Evolutionary conservation across 306 rosid species (phyloP).

Genomic region (Prinsepia uniflora): DNA sequence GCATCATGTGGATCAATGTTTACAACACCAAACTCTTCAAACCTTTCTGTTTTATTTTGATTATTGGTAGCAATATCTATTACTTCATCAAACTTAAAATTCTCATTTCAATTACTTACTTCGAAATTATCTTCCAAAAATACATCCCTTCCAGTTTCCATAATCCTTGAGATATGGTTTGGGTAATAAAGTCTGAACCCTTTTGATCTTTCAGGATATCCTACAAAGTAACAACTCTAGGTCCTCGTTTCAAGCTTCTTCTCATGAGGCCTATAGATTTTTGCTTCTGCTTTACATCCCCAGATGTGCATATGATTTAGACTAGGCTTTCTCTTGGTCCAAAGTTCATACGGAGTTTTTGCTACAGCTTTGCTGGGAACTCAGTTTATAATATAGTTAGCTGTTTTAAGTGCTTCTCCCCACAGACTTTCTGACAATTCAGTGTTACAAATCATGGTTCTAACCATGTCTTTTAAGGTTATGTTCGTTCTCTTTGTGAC

Average conservation of each 20-base stretch:
- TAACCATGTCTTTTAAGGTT: neutral
- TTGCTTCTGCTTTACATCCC: neutral
- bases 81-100: too few relatives aligned
- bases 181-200: neutral
- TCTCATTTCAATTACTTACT: too few relatives aligned
- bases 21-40: too few relatives aligned
- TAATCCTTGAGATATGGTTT: too few relatives aligned
- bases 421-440: neutral
- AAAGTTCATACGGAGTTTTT: neutral
- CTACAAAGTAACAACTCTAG: neutral
- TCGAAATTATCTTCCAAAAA: too few relatives aligned
- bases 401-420: neutral
- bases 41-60: too few relatives aligned
- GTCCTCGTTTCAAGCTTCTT: neutral
- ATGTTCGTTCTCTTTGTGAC: neutral
- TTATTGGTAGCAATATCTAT: too few relatives aligned
- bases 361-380: neutral
- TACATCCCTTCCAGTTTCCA: too few relatives aligned
- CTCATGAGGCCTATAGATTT: neutral
- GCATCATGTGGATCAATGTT: too few relatives aligned
- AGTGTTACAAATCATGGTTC: neutral
- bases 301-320: neutral
- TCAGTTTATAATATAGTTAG: neutral
- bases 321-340: too few relatives aligned
- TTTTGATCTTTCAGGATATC: neutral